Evolutionary conservation across 805 yeast species (phyloP).

Genomic region (Maudiozyma pseudohumilis): DNA sequence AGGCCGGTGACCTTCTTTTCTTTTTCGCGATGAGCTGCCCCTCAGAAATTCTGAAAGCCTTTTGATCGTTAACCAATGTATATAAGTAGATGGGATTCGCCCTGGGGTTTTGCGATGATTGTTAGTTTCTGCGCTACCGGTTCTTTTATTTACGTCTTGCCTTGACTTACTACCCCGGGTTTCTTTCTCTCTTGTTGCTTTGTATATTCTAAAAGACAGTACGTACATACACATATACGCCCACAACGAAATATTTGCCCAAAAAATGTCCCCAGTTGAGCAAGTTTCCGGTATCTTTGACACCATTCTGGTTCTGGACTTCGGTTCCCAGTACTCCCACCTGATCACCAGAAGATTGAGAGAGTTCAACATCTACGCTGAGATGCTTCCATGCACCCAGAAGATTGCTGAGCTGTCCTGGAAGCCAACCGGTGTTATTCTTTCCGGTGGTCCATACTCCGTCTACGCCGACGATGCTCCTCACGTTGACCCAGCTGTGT

Average conservation of each 20-base stretch:
- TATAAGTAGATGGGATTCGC: too few species aligned
- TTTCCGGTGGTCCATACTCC: slow-evolving; percentile 97
- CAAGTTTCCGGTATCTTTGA: slow-evolving; percentile 85
- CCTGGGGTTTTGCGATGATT: too few species aligned
- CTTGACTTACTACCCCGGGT: too few species aligned
- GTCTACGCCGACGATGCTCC: slow-evolving; percentile 94
- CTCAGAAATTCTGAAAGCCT: too few species aligned
- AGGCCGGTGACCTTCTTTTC: too few species aligned
- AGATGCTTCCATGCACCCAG: slow-evolving; percentile 98
- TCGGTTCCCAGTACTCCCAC: slow-evolving; percentile 97
- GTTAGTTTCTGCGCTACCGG: too few species aligned
- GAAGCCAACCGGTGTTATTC: slow-evolving; percentile 93
- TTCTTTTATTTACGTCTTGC: too few species aligned
- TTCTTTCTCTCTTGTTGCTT: too few species aligned
- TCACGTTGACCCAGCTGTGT: slow-evolving; percentile 91
- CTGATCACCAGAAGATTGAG: slow-evolving; percentile 93
- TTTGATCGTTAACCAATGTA: too few species aligned
- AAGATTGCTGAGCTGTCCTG: slow-evolving; percentile 84
- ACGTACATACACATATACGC: background rate
- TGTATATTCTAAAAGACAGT: too few species aligned
- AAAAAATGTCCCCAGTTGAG: slow-evolving; percentile 18
- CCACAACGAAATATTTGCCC: background rate
- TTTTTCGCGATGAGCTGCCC: too few species aligned
- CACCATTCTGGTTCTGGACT: slow-evolving; percentile 94
- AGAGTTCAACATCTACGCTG: slow-evolving; percentile 97